Conservation (phyloP, 495 filamentous ascomycete species). For the Aspergillus baeticus region DNA sequence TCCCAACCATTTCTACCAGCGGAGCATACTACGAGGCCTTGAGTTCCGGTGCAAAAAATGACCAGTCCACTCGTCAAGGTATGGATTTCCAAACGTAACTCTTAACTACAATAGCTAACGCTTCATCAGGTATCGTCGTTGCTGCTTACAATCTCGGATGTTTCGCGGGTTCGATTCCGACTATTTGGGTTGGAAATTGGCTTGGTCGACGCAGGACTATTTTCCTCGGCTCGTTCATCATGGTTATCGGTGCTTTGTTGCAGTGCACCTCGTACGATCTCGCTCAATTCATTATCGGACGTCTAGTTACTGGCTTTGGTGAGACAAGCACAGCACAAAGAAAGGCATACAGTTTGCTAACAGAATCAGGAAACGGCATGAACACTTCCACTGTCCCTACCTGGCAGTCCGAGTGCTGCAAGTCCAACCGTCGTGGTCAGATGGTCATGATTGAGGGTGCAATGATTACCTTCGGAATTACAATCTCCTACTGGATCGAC, state of each 20-base stretch:
- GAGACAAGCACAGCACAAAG: conserved; percentile 8
- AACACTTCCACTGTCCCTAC: conserved; percentile 69
- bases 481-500: conserved; percentile 74
- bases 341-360: neutral
- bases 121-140: conserved; percentile 52
- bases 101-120: neutral
- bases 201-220: conserved; percentile 71
- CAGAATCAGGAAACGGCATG: conserved; percentile 49
- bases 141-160: conserved; percentile 66
- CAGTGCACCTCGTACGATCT: conserved; percentile 62
- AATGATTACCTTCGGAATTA: conserved; percentile 70
- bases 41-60: conserved; percentile 26
- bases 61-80: conserved; percentile 58
- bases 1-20: conserved; percentile 55
- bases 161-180: conserved; percentile 59
- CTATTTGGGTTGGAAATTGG: conserved; percentile 61
- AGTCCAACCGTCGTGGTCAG: conserved; percentile 69
- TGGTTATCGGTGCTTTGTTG: conserved; percentile 64
- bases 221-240: conserved; percentile 66
- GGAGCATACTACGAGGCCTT: conserved; percentile 25
- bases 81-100: neutral
- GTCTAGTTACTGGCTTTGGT: conserved; percentile 61
- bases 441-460: conserved; percentile 79
- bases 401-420: conserved; percentile 78
- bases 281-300: conserved; percentile 63